Conservation (phyloP, 306 rosid genomes). For the Oxytropis ochrocephala region DNA sequence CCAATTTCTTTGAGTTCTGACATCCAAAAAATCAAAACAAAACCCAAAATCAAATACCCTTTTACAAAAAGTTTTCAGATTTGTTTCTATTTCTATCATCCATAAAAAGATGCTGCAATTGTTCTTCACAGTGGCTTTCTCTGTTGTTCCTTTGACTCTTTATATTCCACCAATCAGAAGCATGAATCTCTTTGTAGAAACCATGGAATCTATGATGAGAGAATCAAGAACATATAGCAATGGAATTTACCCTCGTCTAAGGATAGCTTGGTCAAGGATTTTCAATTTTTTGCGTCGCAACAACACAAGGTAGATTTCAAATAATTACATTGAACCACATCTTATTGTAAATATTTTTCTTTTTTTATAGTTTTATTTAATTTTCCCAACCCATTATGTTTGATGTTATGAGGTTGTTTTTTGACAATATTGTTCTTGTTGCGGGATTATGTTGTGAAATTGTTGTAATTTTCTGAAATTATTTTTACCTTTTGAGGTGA, state of each 20-base stretch:
- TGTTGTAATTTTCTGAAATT: conserved; percentile 1
- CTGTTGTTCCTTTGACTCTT: conserved; percentile 69
- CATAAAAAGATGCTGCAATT: conserved; percentile 41
- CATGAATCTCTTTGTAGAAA: conserved; percentile 62
- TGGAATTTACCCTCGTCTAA: conserved; percentile 53
- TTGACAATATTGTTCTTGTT: neutral
- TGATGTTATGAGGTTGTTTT: neutral
- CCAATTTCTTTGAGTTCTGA: neutral
- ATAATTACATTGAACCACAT: neutral
- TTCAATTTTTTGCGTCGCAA: conserved; percentile 57
- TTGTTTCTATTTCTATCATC: neutral
- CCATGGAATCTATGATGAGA: conserved; percentile 50
- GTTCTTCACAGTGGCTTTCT: conserved; percentile 74
- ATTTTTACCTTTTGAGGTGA: neutral
- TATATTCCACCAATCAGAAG: conserved; percentile 78
- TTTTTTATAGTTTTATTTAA: neutral
- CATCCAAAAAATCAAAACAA: neutral
- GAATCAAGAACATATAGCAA: conserved; percentile 45
- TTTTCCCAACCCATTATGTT: no score
- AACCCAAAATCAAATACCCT: conserved; percentile 2
- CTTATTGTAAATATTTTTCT: neutral
- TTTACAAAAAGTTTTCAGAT: neutral
- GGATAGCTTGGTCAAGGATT: conserved; percentile 58
- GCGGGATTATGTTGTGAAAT: neutral
- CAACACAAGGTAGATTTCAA: conserved; percentile 42